Conservation (phyloP, 2,329 filamentous ascomycete genomes). For the Amesomyces nigricolor region DNA sequence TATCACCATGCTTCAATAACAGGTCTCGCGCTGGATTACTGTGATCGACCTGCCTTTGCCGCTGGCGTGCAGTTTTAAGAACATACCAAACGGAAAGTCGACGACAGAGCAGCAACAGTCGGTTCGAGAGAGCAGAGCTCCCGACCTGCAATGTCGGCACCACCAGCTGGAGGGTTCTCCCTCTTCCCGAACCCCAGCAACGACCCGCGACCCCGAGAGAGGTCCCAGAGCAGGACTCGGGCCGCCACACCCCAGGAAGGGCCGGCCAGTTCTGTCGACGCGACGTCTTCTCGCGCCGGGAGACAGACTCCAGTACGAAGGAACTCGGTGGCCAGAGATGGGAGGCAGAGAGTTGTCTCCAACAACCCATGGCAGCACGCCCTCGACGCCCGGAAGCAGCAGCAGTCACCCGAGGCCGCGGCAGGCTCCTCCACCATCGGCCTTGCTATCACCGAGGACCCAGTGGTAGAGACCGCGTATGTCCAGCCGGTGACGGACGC, state of each 20-base stretch:
- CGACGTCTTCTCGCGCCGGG: constrained; percentile 30
- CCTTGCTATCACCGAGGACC: constrained; percentile 18
- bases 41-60: constrained; percentile 14
- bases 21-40: constrained; percentile 11
- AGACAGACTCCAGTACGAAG: constrained; percentile 33
- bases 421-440: constrained; percentile 13
- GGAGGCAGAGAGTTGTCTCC: constrained; percentile 27
- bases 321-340: constrained; percentile 32
- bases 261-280: constrained; percentile 22
- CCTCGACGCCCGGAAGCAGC: constrained; percentile 17
- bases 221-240: constrained; percentile 38
- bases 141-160: constrained; percentile 34
- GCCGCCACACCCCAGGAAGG: constrained; percentile 34
- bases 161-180: constrained; percentile 46
- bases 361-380: constrained; percentile 27
- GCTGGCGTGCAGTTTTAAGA: constrained; percentile 1
- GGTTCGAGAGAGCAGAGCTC: constrained; percentile 11
- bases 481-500: constrained; percentile 39
- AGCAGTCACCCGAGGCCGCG: constrained; percentile 3
- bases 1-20: constrained; percentile 26
- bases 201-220: constrained; percentile 36
- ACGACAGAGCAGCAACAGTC: not conserved
- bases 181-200: constrained; percentile 50
- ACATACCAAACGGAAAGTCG: not conserved
- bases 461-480: constrained; percentile 14